Evolutionary conservation across 2,329 filamentous ascomycete genomes (phyloP), one percentile per base, ranked within the genome.

Genomic region (Cordyceps cateniannulata): DNA sequence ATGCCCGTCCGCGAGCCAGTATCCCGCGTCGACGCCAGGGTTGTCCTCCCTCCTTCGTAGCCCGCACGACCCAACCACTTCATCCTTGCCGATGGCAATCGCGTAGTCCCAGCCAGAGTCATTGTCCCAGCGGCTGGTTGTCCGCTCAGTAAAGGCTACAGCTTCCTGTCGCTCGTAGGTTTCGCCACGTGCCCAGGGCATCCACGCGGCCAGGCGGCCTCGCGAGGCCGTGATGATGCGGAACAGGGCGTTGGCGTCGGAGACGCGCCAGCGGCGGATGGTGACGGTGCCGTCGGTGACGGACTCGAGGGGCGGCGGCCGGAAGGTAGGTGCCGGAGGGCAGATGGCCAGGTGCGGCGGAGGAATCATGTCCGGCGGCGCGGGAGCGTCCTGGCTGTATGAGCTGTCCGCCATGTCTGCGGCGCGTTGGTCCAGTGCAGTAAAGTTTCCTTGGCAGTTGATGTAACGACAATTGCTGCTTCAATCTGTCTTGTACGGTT

Each of bases 241-340:
- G 42, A 47, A 42, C 22, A 60, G 44, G 5, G 40, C 44, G 12
- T 54, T 42, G 14, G 40, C 42, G 42, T 60, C 58, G 9, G 50
- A 48, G 42, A 24, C 3, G 10, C 22, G 50, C 58, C 58, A 60
- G 8, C 50, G 58, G 10, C 58, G 58, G 14, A 60, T 22, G 8
- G 58, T 54, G 16, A 60, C 42, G 42, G 32, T 40, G 50, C 50
- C 58, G 35, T 59, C 58, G 40, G 42, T 60, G 20, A 60, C 16
- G 16, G n/a, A 38, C 57, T 52, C 48, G 14, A 4, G 29, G 16
- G 58, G 50, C 9, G 58, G 42, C 22, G 18, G 18, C 9, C 27
- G 40, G 25, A 48, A 22, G 12, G 5, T 20, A 2, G 58, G 50
- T 22, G 58, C 50, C 5, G 55, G 32, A 18, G 55, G 55, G 35